These are phyloP conservation scores for Trebouxia sp. DNA, from an alignment of 139 green algal genomes.

Conservation along the genomic window DNA sequence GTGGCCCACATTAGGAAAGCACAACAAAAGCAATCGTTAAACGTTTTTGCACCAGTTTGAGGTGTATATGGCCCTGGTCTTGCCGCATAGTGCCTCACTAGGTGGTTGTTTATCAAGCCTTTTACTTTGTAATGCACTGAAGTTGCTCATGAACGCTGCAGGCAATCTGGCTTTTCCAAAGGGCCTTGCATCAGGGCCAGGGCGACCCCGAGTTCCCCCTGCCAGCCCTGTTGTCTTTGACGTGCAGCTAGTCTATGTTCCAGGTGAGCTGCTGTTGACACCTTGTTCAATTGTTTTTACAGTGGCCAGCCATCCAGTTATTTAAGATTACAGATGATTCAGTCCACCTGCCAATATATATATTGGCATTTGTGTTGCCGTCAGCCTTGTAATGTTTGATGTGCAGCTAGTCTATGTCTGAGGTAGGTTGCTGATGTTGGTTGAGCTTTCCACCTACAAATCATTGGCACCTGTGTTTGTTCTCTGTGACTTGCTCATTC, in stretches of 20 bases:
- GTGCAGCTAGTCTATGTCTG: conserved; percentile 91
- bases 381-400: conserved; percentile 89
- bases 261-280: conserved; percentile 49
- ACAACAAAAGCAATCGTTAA: no score
- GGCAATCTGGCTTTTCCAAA: conserved; percentile 36
- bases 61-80: no score
- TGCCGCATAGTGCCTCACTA: no score
- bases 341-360: neutral
- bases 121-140: neutral
- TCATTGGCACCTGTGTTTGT: neutral
- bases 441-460: neutral
- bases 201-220: conserved; percentile 77
- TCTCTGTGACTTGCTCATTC: neutral
- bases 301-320: neutral
- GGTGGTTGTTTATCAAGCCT: neutral
- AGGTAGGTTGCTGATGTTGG: conserved; percentile 40
- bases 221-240: conserved; percentile 89
- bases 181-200: conserved; percentile 18
- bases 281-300: neutral
- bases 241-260: conserved; percentile 90
- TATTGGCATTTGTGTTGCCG: conserved; percentile 22
- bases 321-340: neutral
- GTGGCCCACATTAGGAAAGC: no score
- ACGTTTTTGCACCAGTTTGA: no score
- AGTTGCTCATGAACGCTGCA: neutral